Evolutionary conservation across 768 basidiomycete genomes (phyloP), one percentile per base, ranked within the genome.

Genomic region (Hygrocybe punicea): DNA sequence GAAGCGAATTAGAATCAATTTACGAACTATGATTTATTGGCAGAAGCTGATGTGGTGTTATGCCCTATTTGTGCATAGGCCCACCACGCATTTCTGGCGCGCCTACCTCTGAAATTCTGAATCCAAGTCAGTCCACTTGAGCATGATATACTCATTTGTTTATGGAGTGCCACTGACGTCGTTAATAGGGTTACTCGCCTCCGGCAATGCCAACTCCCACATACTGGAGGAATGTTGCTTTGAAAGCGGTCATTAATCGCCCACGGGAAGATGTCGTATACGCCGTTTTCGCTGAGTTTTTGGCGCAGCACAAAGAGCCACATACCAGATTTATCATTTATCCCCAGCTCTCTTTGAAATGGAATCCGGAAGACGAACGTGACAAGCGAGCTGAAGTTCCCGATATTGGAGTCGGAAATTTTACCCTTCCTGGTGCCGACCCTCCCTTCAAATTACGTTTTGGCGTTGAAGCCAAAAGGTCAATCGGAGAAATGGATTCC

Each of bases 381-480:
- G 56, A 58, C 51, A 1, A 29, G 45, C 39, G 51, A 10, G 39
- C 50, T 16, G 56, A 57, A 52, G 56, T 57, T 21, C 56, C 56
- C 21, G 51, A 58, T 29, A 23, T 58, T 29, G 56, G 56, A 13
- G 14, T 58, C 6, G 56, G 56, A 24, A 58, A 58, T 34, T 53
- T 58, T 51, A 58, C 56, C 6, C 39, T 35, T 23, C 51, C 56
- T 10, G 25, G 25, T 58, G 14, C 5, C 19, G 16, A 3, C 39
- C 56, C 56, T 25, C 2, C 4, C 51, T 57, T 57, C 49, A 57
- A 57, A 48, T 51, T 58, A 35, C 24, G 56, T 17, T 39, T 25
- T 35, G 56, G 56, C 24, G 51, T 58, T 35, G 56, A 58, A 53
- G 56, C 56, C 25, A 58, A 58, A 23, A 34, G 40, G 33, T 37